Conservation (phyloP, 805 yeast genomes). For the Kluyveromyces dobzhanskii region DNA sequence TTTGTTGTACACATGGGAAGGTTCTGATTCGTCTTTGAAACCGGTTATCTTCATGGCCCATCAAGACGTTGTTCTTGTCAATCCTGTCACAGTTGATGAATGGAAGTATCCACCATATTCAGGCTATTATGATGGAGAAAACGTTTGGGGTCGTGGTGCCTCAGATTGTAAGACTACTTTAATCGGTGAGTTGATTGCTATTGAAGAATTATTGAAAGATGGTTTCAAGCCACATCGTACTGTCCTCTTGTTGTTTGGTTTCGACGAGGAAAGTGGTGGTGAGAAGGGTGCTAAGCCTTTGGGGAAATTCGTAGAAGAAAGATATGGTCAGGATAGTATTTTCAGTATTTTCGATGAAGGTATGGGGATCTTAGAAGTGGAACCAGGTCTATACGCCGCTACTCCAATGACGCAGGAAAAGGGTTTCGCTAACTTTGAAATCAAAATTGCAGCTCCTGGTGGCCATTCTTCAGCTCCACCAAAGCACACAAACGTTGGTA, state of each 20-base stretch:
- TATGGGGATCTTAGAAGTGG: conserved; percentile 22
- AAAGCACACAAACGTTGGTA: conserved; percentile 63
- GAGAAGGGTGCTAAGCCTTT: conserved; percentile 37
- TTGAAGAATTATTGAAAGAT: conserved; percentile 35
- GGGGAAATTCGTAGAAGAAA: conserved; percentile 34
- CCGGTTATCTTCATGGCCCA: conserved; percentile 62
- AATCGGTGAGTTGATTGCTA: conserved; percentile 47
- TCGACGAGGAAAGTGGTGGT: conserved; percentile 60
- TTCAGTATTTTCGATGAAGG: conserved; percentile 61
- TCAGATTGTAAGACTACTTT: conserved; percentile 58
- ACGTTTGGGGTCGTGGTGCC: conserved; percentile 56
- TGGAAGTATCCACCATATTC: conserved; percentile 57
- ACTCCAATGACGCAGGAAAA: conserved; percentile 45
- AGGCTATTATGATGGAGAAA: conserved; percentile 48
- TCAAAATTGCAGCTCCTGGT: conserved; percentile 48
- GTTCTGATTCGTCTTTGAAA: conserved; percentile 36
- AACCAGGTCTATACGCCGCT: conserved; percentile 36
- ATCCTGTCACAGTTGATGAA: conserved; percentile 39
- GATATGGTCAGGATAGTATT: conserved; percentile 48
- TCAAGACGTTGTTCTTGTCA: conserved; percentile 66
- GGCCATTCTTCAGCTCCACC: conserved; percentile 71
- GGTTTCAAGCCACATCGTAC: conserved; percentile 44
- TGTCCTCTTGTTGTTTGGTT: conserved; percentile 51
- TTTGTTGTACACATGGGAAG: conserved; percentile 47
- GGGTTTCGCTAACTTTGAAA: conserved; percentile 41